Conservation (phyloP, 2,329 filamentous ascomycete species). For the Zelopaecilomyces penicillatus region DNA sequence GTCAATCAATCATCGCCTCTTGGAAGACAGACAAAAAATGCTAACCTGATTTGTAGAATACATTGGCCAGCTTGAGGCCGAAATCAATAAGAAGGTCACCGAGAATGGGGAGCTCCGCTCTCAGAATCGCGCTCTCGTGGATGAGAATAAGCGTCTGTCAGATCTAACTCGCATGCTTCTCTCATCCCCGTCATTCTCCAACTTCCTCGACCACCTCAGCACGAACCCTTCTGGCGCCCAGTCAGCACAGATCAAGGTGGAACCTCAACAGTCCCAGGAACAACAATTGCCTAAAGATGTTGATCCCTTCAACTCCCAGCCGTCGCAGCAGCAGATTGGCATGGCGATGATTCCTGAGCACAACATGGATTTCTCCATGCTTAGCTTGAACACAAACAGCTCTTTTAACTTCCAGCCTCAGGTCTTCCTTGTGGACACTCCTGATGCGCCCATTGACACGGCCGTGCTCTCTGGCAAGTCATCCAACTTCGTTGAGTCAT, state of each 20-base stretch:
- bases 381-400: slow-evolving; percentile 46
- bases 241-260: slow-evolving; percentile 27
- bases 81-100: slow-evolving; percentile 74
- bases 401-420: slow-evolving; percentile 58
- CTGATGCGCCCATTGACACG: slow-evolving; percentile 57
- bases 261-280: slow-evolving; percentile 32
- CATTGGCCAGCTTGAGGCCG: slow-evolving; percentile 85
- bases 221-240: slow-evolving; percentile 44
- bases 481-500: slow-evolving; percentile 42
- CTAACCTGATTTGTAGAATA: slow-evolving; percentile 58
- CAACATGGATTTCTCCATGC: slow-evolving; percentile 63
- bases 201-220: slow-evolving; percentile 66
- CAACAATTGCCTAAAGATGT: slow-evolving; percentile 56
- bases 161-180: slow-evolving; percentile 76
- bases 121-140: slow-evolving; percentile 72
- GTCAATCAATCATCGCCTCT: slow-evolving; percentile 15
- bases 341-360: slow-evolving; percentile 81
- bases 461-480: slow-evolving; percentile 64
- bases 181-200: slow-evolving; percentile 72
- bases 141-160: slow-evolving; percentile 75
- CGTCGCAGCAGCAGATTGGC: slow-evolving; percentile 59
- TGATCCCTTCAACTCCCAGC: slow-evolving; percentile 50
- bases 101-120: slow-evolving; percentile 74
- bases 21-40: background rate
- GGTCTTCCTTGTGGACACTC: slow-evolving; percentile 68